phyloP scores from a whole-genome alignment of 1,139 yeast genomes.

The Candida sp. region DNA sequence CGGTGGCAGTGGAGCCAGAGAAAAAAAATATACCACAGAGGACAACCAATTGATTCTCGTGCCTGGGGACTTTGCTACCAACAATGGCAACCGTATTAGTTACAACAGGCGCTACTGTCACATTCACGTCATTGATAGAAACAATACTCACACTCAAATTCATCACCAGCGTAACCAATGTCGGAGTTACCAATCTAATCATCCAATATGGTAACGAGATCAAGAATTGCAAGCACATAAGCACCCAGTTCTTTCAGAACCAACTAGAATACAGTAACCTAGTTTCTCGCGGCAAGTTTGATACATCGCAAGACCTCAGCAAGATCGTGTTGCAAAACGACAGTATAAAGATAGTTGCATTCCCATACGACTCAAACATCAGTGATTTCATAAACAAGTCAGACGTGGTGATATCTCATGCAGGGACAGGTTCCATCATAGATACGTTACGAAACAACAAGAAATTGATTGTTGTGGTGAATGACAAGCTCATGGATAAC shows the following conservation, averaged over 20 bases:
- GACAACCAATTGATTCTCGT: too few relatives aligned
- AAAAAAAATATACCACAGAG: background rate
- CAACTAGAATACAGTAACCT: conserved; percentile 17
- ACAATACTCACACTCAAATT: conserved; percentile 40
- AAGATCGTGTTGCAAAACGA: background rate
- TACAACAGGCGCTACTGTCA: conserved; percentile 87
- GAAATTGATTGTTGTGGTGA: conserved; percentile 72
- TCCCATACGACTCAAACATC: conserved; percentile 53
- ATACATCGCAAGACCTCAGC: conserved; percentile 6
- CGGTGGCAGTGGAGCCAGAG: too few relatives aligned
- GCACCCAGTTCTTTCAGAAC: conserved; percentile 24
- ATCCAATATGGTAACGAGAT: conserved; percentile 75
- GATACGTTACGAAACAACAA: conserved; percentile 67
- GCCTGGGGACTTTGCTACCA: background rate
- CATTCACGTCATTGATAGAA: conserved; percentile 62
- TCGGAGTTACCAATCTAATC: conserved; percentile 44
- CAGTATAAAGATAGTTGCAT: conserved; percentile 33
- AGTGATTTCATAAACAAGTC: conserved; percentile 37
- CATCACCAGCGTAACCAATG: conserved; percentile 29
- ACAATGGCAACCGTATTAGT: conserved; percentile 16
- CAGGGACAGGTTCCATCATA: conserved; percentile 92
- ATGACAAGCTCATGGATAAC: conserved; percentile 76
- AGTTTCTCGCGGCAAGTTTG: conserved; percentile 13
- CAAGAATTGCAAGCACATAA: conserved; percentile 27
- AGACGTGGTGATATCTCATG: conserved; percentile 81